These are phyloP conservation scores for Angomonas desouzai DNA, from an alignment of 208 protist species.

Conservation along the genomic window DNA sequence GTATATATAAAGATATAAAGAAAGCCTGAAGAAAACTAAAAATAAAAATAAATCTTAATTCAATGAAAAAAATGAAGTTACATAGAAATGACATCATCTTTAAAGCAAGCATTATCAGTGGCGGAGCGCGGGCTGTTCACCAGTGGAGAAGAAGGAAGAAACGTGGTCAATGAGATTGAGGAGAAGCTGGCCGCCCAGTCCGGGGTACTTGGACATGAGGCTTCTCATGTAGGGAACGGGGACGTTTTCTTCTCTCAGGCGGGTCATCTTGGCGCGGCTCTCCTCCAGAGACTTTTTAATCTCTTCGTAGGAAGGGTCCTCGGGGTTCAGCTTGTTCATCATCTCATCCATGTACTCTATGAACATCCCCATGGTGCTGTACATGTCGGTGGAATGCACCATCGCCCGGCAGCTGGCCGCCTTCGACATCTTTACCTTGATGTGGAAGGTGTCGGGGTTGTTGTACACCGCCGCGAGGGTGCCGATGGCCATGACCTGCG, in stretches of 20 bases:
- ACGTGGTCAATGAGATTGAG: constrained; percentile 42
- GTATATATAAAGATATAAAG: not conserved
- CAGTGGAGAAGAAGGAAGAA: constrained; percentile 28
- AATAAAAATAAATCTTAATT: not conserved
- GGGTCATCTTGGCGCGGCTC: constrained; percentile 23
- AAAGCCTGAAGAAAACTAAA: not conserved
- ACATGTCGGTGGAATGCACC: constrained; percentile 35
- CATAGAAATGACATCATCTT: constrained; percentile 7
- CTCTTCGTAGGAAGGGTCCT: constrained; percentile 26
- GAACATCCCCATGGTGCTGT: constrained; percentile 34
- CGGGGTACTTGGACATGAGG: constrained; percentile 49
- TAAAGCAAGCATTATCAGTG: not conserved
- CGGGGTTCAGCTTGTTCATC: constrained; percentile 21
- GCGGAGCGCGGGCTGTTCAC: constrained; percentile 7
- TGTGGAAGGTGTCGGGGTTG: constrained; percentile 90
- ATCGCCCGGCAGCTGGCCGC: constrained; percentile 63
- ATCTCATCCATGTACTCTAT: constrained; percentile 35
- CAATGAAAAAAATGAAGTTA: constrained; percentile 9
- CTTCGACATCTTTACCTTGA: constrained; percentile 93
- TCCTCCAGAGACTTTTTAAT: constrained; percentile 24
- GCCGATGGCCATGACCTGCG: constrained; percentile 96
- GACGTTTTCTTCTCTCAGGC: constrained; percentile 21
- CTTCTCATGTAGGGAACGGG: constrained; percentile 31
- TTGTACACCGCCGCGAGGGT: constrained; percentile 93
- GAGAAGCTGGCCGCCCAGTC: constrained; percentile 45